These are phyloP conservation scores for Paramyrothecium sp. DNA, from an alignment of 2,329 filamentous ascomycete genomes.

Conservation along the genomic window DNA sequence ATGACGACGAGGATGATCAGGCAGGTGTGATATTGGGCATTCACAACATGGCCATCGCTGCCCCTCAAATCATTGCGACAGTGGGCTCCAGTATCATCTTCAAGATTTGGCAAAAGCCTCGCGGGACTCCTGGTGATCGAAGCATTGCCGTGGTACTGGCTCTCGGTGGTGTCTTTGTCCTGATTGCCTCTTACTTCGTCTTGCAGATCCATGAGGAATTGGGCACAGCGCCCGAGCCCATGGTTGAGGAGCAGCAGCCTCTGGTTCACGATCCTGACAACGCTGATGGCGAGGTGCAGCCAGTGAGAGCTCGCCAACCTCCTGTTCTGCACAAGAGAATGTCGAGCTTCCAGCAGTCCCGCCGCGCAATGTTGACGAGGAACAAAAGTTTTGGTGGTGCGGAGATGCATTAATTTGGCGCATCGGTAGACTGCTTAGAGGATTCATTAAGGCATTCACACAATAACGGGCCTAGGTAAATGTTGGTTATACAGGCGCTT, in stretches of 20 bases:
- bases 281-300: neutral
- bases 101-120: conserved; percentile 79
- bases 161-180: conserved; percentile 75
- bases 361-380: conserved; percentile 44
- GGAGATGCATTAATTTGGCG: conserved; percentile 28
- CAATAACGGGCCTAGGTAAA: neutral
- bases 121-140: conserved; percentile 79
- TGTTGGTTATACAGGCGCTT: neutral
- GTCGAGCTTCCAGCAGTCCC: conserved; percentile 38
- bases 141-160: conserved; percentile 86
- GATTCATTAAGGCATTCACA: neutral
- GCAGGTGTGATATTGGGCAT: conserved; percentile 90
- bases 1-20: conserved; percentile 67
- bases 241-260: conserved; percentile 40
- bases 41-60: conserved; percentile 91
- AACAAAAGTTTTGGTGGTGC: conserved; percentile 48
- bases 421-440: neutral
- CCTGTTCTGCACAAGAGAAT: conserved; percentile 18
- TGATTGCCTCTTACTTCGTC: conserved; percentile 75
- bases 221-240: conserved; percentile 32
- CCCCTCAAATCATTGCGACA: conserved; percentile 88
- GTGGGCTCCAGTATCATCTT: conserved; percentile 83
- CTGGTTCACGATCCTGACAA: conserved; percentile 3
- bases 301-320: neutral
- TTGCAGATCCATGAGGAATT: conserved; percentile 63